phyloP scores from a whole-genome alignment of 2,329 filamentous ascomycete species.

The Stemphylium lycopersici region DNA sequence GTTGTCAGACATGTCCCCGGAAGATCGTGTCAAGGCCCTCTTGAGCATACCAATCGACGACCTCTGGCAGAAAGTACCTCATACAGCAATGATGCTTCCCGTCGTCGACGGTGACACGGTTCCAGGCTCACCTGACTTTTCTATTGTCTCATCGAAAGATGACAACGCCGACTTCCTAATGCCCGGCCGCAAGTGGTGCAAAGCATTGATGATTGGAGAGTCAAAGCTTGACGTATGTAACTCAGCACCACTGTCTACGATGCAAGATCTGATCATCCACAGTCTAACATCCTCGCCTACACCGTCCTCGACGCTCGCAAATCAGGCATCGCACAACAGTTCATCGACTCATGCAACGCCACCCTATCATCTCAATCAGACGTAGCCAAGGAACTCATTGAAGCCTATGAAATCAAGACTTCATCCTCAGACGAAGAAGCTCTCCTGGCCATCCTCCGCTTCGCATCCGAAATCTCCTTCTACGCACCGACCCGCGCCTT shows the following conservation, averaged over 20 bases:
- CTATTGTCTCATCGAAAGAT: slow-evolving; percentile 28
- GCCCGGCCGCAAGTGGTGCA: slow-evolving; percentile 54
- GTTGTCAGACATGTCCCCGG: slow-evolving; percentile 44
- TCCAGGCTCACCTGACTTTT: slow-evolving; percentile 36
- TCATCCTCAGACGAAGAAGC: slow-evolving; percentile 51
- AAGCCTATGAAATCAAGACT: slow-evolving; percentile 50
- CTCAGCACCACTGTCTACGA: not conserved
- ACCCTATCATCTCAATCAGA: slow-evolving; percentile 34
- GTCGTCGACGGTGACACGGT: slow-evolving; percentile 54
- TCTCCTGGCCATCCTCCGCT: slow-evolving; percentile 51
- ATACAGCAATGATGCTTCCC: slow-evolving; percentile 43
- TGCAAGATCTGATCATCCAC: not conserved
- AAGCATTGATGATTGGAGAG: slow-evolving; percentile 57
- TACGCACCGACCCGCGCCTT: slow-evolving; percentile 53
- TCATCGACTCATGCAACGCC: slow-evolving; percentile 42
- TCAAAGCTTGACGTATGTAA: slow-evolving; percentile 53
- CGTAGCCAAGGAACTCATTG: slow-evolving; percentile 35
- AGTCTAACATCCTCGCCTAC: slow-evolving; percentile 38
- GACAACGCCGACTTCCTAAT: slow-evolving; percentile 36
- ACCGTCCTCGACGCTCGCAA: slow-evolving; percentile 33
- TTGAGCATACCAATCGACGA: slow-evolving; percentile 50
- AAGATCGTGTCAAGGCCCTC: slow-evolving; percentile 53
- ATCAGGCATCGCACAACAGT: slow-evolving; percentile 42
- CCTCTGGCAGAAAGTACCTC: slow-evolving; percentile 51
- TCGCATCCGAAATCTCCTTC: slow-evolving; percentile 56